A percentile compares a stretch with the other conserved stretches of the same genome.
Conservation (phyloP, 495 filamentous ascomycete species). For the Gamarada debralockiae region DNA sequence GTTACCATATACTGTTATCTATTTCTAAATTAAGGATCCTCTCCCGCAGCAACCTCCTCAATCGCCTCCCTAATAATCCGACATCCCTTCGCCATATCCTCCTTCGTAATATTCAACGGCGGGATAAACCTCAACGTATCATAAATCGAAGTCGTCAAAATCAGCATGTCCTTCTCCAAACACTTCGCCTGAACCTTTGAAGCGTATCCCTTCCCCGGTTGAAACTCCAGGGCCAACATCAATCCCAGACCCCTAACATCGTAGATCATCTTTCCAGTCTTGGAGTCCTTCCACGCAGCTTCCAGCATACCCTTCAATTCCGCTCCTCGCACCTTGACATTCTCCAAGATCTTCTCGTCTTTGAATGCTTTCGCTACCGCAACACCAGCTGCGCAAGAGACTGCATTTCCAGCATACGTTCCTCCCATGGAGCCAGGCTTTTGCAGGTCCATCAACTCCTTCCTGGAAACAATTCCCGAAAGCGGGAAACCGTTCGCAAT, state of each 20-base stretch:
- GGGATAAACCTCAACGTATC: slow-evolving; percentile 16
- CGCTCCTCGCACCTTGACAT: slow-evolving; percentile 44
- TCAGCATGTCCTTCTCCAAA: slow-evolving; percentile 16
- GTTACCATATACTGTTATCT: no score
- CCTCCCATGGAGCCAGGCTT: slow-evolving; percentile 40
- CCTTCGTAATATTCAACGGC: slow-evolving; percentile 16
- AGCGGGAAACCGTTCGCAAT: slow-evolving; percentile 58
- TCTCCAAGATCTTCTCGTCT: slow-evolving; percentile 49
- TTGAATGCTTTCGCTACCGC: slow-evolving; percentile 54
- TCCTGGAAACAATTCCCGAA: slow-evolving; percentile 50
- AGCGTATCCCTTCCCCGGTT: slow-evolving; percentile 37
- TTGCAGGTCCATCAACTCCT: slow-evolving; percentile 48
- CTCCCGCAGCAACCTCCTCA: slow-evolving; percentile 10
- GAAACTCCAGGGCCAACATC: slow-evolving; percentile 57
- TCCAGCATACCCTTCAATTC: slow-evolving; percentile 30
- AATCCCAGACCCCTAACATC: slow-evolving; percentile 58
- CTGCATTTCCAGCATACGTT: slow-evolving; percentile 57
- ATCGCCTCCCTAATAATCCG: slow-evolving; percentile 14
- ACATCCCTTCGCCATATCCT: slow-evolving; percentile 13
- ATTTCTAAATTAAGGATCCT: background rate
- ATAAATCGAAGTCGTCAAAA: slow-evolving; percentile 13
- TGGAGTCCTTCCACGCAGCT: slow-evolving; percentile 28
- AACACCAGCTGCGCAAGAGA: slow-evolving; percentile 53
- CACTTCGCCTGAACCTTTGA: slow-evolving; percentile 12
- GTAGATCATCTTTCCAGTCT: slow-evolving; percentile 48